phyloP scores from a whole-genome alignment of 2,329 filamentous ascomycete genomes.

The Chrysoporthe austroafricana region DNA sequence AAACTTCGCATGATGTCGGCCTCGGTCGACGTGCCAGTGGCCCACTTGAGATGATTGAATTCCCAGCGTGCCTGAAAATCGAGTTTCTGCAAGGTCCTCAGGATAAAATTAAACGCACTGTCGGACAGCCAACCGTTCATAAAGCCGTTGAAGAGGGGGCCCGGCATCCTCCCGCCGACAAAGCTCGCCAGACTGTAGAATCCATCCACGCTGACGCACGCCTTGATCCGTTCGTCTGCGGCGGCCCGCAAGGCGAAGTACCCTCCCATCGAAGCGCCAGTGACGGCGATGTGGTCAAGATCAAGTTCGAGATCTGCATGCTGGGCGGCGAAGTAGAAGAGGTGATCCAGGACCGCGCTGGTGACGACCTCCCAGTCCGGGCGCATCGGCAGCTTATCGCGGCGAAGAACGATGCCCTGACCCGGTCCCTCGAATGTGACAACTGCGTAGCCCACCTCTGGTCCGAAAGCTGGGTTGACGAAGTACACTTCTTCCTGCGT shows the following conservation, averaged over 20 bases:
- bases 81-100: no score
- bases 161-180: no score
- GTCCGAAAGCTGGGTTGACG: constrained; percentile 31
- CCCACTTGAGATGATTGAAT: no score
- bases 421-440: constrained; percentile 51
- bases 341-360: constrained; percentile 38
- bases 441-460: constrained; percentile 44
- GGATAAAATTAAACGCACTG: no score
- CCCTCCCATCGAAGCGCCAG: constrained; percentile 47
- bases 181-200: no score
- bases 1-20: no score
- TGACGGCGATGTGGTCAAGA: constrained; percentile 40
- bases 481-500: constrained; percentile 47
- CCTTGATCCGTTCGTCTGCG: constrained; percentile 46
- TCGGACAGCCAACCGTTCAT: no score
- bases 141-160: no score
- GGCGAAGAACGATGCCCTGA: constrained; percentile 44
- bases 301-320: constrained; percentile 41
- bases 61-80: no score
- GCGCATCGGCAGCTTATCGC: constrained; percentile 36
- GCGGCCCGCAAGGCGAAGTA: constrained; percentile 51
- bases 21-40: no score
- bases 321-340: constrained; percentile 29
- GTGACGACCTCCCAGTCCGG: constrained; percentile 45
- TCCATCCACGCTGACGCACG: constrained; percentile 38